Evolutionary conservation across 1,139 yeast genomes (phyloP).

Genomic region (Hemisphaericaspora xylanilytica): DNA sequence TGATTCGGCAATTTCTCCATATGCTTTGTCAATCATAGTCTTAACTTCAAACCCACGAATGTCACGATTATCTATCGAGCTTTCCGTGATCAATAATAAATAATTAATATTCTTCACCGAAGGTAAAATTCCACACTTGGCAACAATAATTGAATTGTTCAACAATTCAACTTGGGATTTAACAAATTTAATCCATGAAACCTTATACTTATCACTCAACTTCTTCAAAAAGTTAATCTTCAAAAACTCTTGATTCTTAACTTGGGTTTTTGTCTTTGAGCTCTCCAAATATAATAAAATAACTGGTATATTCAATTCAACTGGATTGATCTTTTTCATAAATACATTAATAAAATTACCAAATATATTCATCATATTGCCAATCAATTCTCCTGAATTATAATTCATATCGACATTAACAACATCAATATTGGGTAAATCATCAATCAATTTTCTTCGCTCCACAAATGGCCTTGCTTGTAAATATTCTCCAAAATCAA

Average conservation of each 20-base stretch:
- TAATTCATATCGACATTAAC: slow-evolving; percentile 28
- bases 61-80: slow-evolving; percentile 28
- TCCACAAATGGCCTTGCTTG: slow-evolving; percentile 36
- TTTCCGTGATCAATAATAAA: slow-evolving; percentile 35
- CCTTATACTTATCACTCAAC: slow-evolving; percentile 49
- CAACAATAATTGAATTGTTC: slow-evolving; percentile 46
- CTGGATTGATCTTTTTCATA: slow-evolving; percentile 37
- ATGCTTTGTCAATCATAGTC: slow-evolving; percentile 40
- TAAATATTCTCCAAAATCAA: slow-evolving; percentile 49
- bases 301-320: slow-evolving; percentile 36
- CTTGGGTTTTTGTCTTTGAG: slow-evolving; percentile 38
- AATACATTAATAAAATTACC: slow-evolving; percentile 44
- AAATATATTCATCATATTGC: slow-evolving; percentile 54
- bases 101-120: slow-evolving; percentile 35
- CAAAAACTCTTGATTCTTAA: slow-evolving; percentile 68
- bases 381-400: slow-evolving; percentile 49
- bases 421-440: slow-evolving; percentile 17
- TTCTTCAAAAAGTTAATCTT: slow-evolving; percentile 49
- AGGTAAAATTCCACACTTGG: slow-evolving; percentile 42
- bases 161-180: slow-evolving; percentile 53
- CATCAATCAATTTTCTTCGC: slow-evolving; percentile 29
- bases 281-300: slow-evolving; percentile 41
- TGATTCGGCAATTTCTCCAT: slow-evolving; percentile 35
- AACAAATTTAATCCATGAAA: slow-evolving; percentile 60
- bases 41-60: slow-evolving; percentile 27